Conservation (phyloP, 2,329 filamentous ascomycete genomes). For the Aaosphaeria arxii region DNA sequence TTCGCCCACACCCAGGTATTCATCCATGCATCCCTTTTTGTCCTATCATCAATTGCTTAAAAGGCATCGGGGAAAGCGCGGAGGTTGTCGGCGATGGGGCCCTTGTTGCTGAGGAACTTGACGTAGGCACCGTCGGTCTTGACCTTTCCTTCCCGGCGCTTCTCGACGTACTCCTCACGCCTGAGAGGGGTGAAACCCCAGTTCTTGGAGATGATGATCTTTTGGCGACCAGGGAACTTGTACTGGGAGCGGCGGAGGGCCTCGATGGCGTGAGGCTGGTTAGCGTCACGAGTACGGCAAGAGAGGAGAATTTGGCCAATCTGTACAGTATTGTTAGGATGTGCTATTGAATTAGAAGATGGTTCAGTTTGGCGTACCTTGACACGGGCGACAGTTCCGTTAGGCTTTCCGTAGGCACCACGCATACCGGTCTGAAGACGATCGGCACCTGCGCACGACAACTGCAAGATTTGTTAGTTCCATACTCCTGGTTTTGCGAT, state of each 20-base stretch:
- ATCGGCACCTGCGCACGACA: constrained; percentile 99
- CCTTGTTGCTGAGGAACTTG: constrained; percentile 97
- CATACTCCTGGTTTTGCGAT: background rate
- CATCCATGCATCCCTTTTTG: no score
- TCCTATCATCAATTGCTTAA: background rate
- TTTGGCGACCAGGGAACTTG: constrained; percentile 99
- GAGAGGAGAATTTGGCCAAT: constrained; percentile 99
- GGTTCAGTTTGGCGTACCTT: constrained; percentile 99
- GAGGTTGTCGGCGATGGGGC: constrained; percentile 81
- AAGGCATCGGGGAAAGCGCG: constrained; percentile 94
- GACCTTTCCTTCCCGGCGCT: constrained; percentile 89
- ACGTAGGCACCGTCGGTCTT: constrained; percentile 99
- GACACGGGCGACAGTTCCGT: constrained; percentile 98
- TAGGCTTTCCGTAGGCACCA: constrained; percentile 99
- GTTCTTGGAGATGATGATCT: constrained; percentile 99
- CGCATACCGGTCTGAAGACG: constrained; percentile 99
- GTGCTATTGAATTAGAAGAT: constrained; percentile 50
- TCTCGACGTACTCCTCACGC: constrained; percentile 94
- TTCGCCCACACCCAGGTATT: no score
- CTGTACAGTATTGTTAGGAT: constrained; percentile 44
- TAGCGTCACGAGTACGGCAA: constrained; percentile 92
- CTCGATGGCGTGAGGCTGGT: constrained; percentile 92
- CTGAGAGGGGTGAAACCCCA: constrained; percentile 99
- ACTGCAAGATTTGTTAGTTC: constrained; percentile 29
- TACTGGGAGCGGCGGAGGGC: constrained; percentile 98